Base-by-base conservation (phyloP, 2,329 filamentous ascomycete genomes). In the Exophiala sp. region DNA sequence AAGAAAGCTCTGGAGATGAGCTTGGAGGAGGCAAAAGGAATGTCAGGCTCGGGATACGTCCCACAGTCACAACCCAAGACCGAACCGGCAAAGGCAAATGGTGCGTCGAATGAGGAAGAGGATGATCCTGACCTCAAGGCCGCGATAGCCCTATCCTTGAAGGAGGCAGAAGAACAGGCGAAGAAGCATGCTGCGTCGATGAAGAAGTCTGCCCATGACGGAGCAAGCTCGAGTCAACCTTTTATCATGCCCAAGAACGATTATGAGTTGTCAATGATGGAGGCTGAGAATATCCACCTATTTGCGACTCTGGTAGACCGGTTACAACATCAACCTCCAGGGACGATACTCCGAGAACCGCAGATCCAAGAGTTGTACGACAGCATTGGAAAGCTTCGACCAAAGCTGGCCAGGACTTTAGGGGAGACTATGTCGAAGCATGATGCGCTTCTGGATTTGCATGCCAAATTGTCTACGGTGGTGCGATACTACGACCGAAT, bases 391-490 rank as follows among this genome's bases (percentile, higher is more conserved):
- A 79, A 88, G 13, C 73, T 98, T 56, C 80, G 93, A 43, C 93
- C 93, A 1, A 98, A 98, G 68, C 75, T 98, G 48, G 93, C 93
- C 3, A 81, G 93, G 50, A 96, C 91, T 0, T 96, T 97, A 65
- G 93, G 93, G 48, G 93, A 98, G 72, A 96, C 93, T 0, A 97
- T 98, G 93, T 97, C 93, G 79, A 98, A 98, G 69, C 93, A 97
- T 68, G 90, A 98, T 66, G 93, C 91, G 0, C 76, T 98, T 8
- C 79, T 97, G 19, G 93, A 98, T 66, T 75, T 98, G 0, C 93
- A 98, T 65, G 86, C 89, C 14, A 98, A 98, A 66, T 75, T 98
- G 19, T 93, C 91, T 0, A 96, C 91, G 0, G 93, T 97, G 21
- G 93, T 98, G 3, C 82, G 93, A 27, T 97, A 97, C 65, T 98